A percentile compares a stretch with the other conserved stretches of the same genome.
These are phyloP conservation scores for Aplosporella prunicola DNA, from an alignment of 2,329 filamentous ascomycete genomes.

Conservation along the genomic window DNA sequence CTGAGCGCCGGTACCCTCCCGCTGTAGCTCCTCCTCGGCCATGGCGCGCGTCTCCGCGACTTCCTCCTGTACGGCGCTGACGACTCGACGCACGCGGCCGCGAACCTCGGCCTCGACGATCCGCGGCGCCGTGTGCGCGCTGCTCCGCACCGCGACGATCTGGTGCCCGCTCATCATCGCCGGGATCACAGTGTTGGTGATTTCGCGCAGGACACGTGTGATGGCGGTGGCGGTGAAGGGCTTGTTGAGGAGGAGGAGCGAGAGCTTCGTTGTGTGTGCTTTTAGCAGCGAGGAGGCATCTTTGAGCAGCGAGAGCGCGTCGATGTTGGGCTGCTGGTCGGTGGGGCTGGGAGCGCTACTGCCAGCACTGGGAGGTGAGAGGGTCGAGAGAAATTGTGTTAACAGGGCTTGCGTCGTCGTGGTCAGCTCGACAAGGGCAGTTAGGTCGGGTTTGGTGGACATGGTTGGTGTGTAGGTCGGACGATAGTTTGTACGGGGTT, in stretches of 20 bases:
- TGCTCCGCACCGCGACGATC: neutral
- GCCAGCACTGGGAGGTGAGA: too few species aligned
- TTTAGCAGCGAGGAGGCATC: conserved; percentile 65
- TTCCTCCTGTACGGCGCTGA: conserved; percentile 55
- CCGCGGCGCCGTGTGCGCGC: conserved; percentile 31
- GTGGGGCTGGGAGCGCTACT: neutral
- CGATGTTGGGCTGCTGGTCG: conserved; percentile 15
- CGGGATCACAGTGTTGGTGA: conserved; percentile 65
- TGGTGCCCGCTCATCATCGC: conserved; percentile 59
- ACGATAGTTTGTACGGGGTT: too few species aligned
- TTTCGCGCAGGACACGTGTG: conserved; percentile 57
- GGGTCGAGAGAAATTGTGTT: conserved; percentile 26
- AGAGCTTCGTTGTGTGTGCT: conserved; percentile 80
- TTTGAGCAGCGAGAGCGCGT: conserved; percentile 57
- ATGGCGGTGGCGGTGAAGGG: conserved; percentile 78
- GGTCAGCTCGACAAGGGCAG: conserved; percentile 25
- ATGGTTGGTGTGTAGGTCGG: too few species aligned
- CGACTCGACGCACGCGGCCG: conserved; percentile 47
- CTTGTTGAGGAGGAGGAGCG: conserved; percentile 73
- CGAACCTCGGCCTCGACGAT: conserved; percentile 56
- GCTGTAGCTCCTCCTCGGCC: conserved; percentile 17
- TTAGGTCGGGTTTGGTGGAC: conserved; percentile 14
- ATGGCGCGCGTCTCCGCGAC: conserved; percentile 21
- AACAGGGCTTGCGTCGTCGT: conserved; percentile 28
- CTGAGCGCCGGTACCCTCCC: neutral